Evolutionary conservation across 192 early-diverging fungal genomes (phyloP), one percentile per base, ranked within the genome.

Genomic region (Ambispora gerdemannii): DNA sequence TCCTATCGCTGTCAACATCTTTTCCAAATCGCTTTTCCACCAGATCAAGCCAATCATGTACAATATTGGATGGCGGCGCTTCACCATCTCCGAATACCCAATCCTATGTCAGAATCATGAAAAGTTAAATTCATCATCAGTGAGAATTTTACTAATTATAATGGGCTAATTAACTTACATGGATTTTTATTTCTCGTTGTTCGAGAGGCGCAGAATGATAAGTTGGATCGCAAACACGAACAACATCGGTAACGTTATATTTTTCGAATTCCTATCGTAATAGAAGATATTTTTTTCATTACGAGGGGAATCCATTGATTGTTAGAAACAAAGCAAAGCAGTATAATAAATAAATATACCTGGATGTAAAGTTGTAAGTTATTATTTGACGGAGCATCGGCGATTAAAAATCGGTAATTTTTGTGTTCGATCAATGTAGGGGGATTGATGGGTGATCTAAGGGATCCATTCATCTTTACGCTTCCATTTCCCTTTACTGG

Each of bases 211-310:
- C 78, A 10, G 76, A 83, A 24, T 81, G 71, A 75, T 94, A 94
- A n/a, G 92, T 92, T 3, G 92, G 89, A 56, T 94, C 91, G 70
- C 92, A 92, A 1, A 88, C 89, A n/a, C 92, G 83, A 17, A 94
- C 90, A 13, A 94, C 89, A 55, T 94, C 90, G 17, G 82, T 89
- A 2, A 89, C 87, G 38, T 81, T 74, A 50, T 84, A 83, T 47
- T 78, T 77, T 55, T 81, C 76, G 55, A 94, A 83, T 81, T 94
- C 91, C 86, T 90, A 66, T 24, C 55, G 56, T 43, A 6, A 43
- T 43, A 10, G 38, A 43, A 43, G 38, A 43, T 43, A 43, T 15
- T 43, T 22, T 58, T 58, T 11, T 11, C 55, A 11, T 58, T 22
- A 27, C 8, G 4, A 4, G n/a, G n/a, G n/a, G 28, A 58, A 58